Evolutionary conservation across 1,284 basidiomycete genomes (phyloP), one percentile per base, ranked within the genome.

Genomic region (Wolfiporia cocos): DNA sequence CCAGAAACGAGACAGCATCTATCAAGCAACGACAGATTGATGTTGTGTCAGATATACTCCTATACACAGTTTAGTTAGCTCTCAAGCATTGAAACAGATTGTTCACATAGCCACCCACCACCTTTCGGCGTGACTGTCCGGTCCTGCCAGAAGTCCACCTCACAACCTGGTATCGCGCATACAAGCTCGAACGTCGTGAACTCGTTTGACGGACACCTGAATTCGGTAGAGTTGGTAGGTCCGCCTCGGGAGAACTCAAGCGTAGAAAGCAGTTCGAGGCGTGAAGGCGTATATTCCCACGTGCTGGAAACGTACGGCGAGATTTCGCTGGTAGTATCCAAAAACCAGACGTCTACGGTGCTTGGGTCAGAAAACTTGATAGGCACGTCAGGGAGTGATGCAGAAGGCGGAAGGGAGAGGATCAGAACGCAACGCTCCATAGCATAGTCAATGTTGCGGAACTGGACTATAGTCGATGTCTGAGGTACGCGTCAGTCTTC

Each of bases 141-240:
- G 33, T 46, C 43, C 22, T 50, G 48, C 51, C 51, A 53, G 34
- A 53, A 53, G 30, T 53, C 49, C 20, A 51, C 47, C 11, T 18
- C 22, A 23, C 51, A 53, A 5, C n/a, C n/a, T 11, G 34, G 9
- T 2, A 4, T 29, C 2, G 37, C 20, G 34, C 51, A 53, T 6
- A 38, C 35, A 18, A 53, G 36, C 39, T 53, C 51, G 2, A 53
- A n/a, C 1, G 49, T 46, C 3, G 49, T 50, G 30, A 47, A 51
- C 18, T 37, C 33, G 12, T 42, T 41, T 1, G 51, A 51, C 3
- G 38, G 46, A 28, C 51, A 53, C 10, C 21, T 37, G 42, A 53
- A 53, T n/a, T 34, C 39, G 18, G 10, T 21, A 7, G 46, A 46
- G 23, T 34, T 40, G 21, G 37, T 45, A 6, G 33, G 17, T 5